phyloP scores from a whole-genome alignment of 2,329 filamentous ascomycete species.

The Albifimbria verrucaria region DNA sequence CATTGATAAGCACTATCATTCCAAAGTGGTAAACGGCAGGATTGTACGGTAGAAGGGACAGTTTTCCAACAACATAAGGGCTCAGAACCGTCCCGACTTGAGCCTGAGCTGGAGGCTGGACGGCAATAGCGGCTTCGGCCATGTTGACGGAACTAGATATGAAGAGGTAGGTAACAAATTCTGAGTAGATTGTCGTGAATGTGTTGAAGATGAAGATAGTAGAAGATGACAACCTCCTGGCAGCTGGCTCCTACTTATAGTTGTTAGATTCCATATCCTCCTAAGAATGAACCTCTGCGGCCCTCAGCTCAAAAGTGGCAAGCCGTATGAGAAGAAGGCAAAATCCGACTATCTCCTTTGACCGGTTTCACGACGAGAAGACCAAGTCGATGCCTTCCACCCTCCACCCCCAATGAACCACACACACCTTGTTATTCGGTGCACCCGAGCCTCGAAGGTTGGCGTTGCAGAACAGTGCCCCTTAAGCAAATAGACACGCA shows the following conservation, averaged over 20 bases:
- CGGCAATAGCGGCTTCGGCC: slow-evolving; percentile 12
- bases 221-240: no score
- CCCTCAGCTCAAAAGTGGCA: background rate
- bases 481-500: no score
- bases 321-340: background rate
- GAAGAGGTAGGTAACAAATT: background rate
- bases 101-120: slow-evolving; percentile 20
- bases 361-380: background rate
- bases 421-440: background rate
- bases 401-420: background rate
- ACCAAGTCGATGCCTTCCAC: background rate
- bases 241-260: background rate
- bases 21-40: slow-evolving; percentile 20
- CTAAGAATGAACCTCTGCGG: background rate
- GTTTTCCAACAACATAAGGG: slow-evolving; percentile 18
- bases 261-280: background rate
- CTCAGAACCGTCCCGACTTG: slow-evolving; percentile 13
- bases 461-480: no score
- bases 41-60: slow-evolving; percentile 6
- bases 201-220: background rate
- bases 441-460: background rate
- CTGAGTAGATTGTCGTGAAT: background rate
- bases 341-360: background rate
- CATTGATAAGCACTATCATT: slow-evolving; percentile 19
- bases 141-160: slow-evolving; percentile 3